These are phyloP conservation scores for Eutrema heterophyllum DNA, from an alignment of 345 rosid genomes.

Conservation along the genomic window DNA sequence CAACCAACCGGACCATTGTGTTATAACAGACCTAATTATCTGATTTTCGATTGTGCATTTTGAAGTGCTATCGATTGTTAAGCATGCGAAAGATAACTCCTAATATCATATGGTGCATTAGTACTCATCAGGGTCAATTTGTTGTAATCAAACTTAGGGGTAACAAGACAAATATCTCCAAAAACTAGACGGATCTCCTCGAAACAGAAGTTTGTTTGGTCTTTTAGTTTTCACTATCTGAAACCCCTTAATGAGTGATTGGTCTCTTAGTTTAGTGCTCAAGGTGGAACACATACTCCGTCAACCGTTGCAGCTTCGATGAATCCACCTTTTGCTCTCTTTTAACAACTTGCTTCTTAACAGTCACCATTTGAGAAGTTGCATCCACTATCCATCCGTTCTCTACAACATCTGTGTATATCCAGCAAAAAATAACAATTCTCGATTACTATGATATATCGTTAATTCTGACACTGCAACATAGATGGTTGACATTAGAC, in stretches of 20 bases:
- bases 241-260: not conserved
- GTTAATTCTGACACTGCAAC: not conserved
- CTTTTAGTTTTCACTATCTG: not conserved
- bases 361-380: slow-evolving; percentile 60
- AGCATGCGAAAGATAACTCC: not conserved
- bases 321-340: slow-evolving; percentile 73
- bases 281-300: slow-evolving; percentile 78
- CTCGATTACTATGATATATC: not conserved
- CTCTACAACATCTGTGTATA: slow-evolving; percentile 55
- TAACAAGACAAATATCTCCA: not conserved
- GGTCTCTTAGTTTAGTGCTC: slow-evolving; percentile 40
- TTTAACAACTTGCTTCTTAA: slow-evolving; percentile 53
- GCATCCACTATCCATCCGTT: slow-evolving; percentile 72
- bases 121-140: not conserved
- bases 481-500: not conserved
- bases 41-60: too few relatives aligned
- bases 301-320: slow-evolving; percentile 68
- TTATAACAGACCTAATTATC: not conserved
- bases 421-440: not conserved
- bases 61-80: too few relatives aligned
- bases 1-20: not conserved
- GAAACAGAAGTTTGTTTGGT: not conserved
- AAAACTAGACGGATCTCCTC: not conserved
- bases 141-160: too few relatives aligned
- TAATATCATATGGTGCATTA: not conserved